Percentiles rank a stretch among this genome's conserved stretches.
Conservation (phyloP, 176 grass and related monocot genomes). For the Neostapfia colusana region DNA sequence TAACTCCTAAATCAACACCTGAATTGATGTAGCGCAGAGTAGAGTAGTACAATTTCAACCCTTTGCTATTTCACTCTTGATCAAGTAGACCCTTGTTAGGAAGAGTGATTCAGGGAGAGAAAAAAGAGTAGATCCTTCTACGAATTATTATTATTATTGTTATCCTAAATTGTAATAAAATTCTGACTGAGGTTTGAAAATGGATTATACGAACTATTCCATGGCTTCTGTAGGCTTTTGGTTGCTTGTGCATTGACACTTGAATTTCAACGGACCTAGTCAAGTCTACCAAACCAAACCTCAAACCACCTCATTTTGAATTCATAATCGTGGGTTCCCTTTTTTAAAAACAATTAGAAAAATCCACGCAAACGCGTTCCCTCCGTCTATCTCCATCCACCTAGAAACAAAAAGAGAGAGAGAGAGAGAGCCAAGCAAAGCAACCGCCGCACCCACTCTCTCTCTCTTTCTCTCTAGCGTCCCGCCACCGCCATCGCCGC, state of each 20-base stretch:
- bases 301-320: slow-evolving; percentile 6
- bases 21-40: not conserved
- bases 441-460: not conserved
- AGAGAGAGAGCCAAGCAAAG: slow-evolving; percentile 18
- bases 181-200: not conserved
- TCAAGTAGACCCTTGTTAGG: not conserved
- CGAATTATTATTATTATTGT: too few species aligned
- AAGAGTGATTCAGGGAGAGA: not conserved
- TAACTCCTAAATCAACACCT: not conserved
- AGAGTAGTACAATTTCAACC: not conserved
- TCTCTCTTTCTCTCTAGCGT: not conserved
- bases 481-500: not conserved
- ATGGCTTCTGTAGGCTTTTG: not conserved
- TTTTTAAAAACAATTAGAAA: not conserved
- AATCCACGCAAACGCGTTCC: slow-evolving; percentile 31
- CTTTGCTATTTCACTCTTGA: not conserved
- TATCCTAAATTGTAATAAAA: not conserved
- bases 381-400: not conserved
- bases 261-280: slow-evolving; percentile 54
- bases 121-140: too few species aligned
- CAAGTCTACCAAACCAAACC: slow-evolving; percentile 43
- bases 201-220: not conserved
- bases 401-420: slow-evolving; percentile 32
- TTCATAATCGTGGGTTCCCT: not conserved
- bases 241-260: slow-evolving; percentile 42